These are phyloP conservation scores for Chlorella vulgaris DNA, from an alignment of 139 green algal genomes.

Conservation along the genomic window DNA sequence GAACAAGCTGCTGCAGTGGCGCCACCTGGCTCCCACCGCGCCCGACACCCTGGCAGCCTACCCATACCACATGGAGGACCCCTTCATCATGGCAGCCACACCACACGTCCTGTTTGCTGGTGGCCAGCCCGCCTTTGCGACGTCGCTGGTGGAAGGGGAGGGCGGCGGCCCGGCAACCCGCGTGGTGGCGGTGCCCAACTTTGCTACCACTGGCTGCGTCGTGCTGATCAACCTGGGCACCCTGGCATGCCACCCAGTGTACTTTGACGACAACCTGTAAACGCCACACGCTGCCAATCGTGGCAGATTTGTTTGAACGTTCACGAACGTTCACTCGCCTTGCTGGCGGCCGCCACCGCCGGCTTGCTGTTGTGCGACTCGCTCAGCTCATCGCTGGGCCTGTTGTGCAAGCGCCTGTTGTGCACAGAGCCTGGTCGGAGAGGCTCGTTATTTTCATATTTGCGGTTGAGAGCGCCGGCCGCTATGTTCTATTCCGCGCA, in stretches of 20 bases:
- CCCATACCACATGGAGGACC: conserved; percentile 88
- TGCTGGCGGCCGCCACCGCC: no score
- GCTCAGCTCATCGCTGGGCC: no score
- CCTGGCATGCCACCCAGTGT: conserved; percentile 76
- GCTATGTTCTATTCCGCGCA: conserved; percentile 91
- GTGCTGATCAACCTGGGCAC: conserved; percentile 90
- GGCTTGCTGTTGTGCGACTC: no score
- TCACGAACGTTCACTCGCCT: no score
- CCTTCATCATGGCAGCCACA: conserved; percentile 87
- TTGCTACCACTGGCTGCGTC: conserved; percentile 65
- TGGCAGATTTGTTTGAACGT: no score
- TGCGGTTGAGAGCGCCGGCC: not conserved
- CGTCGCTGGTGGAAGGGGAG: conserved; percentile 51
- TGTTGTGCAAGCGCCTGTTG: no score
- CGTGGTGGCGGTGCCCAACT: conserved; percentile 81
- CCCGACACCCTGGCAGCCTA: conserved; percentile 97
- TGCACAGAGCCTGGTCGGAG: no score
- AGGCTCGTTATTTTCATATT: no score
- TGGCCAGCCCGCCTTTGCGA: conserved; percentile 86
- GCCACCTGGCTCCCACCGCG: conserved; percentile 91
- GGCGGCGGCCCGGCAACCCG: conserved; percentile 47
- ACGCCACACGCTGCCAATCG: not conserved
- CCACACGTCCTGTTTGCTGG: conserved; percentile 96
- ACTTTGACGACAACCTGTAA: conserved; percentile 57
- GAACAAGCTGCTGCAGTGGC: conserved; percentile 76